A percentile compares a stretch with the other conserved stretches of the same genome.
These are phyloP conservation scores for Ottelia alismoides DNA, from an alignment of 106 monocot genomes.

Conservation along the genomic window DNA sequence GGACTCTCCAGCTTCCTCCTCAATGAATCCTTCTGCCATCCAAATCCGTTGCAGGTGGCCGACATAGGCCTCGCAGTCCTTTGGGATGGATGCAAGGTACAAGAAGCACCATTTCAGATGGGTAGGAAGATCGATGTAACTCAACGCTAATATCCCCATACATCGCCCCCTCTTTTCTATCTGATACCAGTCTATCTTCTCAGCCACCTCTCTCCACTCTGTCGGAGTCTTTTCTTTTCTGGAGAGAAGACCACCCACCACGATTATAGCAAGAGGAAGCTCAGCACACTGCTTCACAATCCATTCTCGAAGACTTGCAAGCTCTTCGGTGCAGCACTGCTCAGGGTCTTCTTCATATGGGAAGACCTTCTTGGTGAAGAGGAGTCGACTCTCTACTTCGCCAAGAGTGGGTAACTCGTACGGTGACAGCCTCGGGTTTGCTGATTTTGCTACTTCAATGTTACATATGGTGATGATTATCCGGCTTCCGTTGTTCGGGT, in stretches of 20 bases:
- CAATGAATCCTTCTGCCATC: background rate
- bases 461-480: slow-evolving; percentile 19
- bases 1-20: background rate
- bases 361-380: slow-evolving; percentile 12
- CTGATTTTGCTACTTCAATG: slow-evolving; percentile 5
- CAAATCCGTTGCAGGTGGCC: background rate
- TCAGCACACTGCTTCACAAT: background rate
- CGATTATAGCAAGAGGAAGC: background rate
- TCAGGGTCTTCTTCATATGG: background rate
- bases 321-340: background rate
- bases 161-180: background rate
- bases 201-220: background rate
- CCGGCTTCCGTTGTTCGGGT: slow-evolving; percentile 9
- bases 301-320: background rate
- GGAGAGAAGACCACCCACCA: background rate
- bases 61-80: background rate
- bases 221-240: background rate
- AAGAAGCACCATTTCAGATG: background rate
- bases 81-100: background rate
- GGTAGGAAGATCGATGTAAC: background rate
- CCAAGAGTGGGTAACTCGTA: background rate
- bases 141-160: background rate
- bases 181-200: background rate
- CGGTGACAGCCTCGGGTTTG: background rate
- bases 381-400: slow-evolving; percentile 1